Percentiles rank a stretch among this genome's conserved stretches.
Conservation (phyloP, 1,284 basidiomycete genomes). For the Taiwanofungus camphoratus region DNA sequence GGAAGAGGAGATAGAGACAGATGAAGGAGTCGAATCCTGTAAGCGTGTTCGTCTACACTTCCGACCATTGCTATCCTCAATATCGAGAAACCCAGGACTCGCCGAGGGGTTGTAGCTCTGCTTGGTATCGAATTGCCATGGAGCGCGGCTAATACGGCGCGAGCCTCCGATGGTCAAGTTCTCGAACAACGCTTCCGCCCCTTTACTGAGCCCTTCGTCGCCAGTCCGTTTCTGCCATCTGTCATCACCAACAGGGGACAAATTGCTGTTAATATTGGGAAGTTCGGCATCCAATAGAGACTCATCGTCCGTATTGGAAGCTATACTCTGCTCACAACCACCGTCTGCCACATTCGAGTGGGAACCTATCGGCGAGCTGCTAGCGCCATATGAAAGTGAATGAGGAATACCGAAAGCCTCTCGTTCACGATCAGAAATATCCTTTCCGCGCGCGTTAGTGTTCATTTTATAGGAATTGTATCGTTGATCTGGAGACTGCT, state of each 20-base stretch:
- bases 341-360: constrained; percentile 36
- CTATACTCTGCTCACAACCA: constrained; percentile 28
- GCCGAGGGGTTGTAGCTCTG: not conserved
- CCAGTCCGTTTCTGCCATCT: constrained; percentile 29
- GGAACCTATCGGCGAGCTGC: constrained; percentile 5
- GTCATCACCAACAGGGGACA: constrained; percentile 33
- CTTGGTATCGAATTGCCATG: no score
- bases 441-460: no score
- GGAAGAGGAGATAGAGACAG: constrained; percentile 20
- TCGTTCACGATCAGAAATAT: constrained; percentile 18
- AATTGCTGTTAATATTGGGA: not conserved
- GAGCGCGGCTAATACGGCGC: not conserved
- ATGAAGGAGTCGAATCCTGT: constrained; percentile 12
- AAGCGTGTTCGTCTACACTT: no score
- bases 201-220: constrained; percentile 36
- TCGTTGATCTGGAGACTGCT: no score
- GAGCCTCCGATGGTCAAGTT: constrained; percentile 27
- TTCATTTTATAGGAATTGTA: no score
- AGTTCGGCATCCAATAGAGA: constrained; percentile 2
- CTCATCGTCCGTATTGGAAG: constrained; percentile 7
- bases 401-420: constrained; percentile 27
- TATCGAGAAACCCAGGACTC: not conserved
- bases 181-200: constrained; percentile 49
- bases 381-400: constrained; percentile 28
- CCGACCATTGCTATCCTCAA: not conserved